Conservation (phyloP, 768 basidiomycete genomes). For the Lactarius trivialis region DNA sequence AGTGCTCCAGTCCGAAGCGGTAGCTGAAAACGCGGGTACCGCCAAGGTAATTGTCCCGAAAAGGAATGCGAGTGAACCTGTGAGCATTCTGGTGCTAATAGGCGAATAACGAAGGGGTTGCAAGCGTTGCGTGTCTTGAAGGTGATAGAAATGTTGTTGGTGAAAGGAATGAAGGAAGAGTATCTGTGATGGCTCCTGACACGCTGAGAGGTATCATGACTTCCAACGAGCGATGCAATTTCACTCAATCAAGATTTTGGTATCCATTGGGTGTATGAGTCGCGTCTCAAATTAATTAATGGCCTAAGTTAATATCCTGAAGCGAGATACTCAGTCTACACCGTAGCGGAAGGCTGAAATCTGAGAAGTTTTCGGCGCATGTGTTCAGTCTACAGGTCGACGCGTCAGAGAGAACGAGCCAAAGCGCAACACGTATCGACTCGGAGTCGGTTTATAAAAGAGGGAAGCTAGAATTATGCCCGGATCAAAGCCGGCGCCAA, state of each 20-base stretch:
- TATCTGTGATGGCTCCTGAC: neutral
- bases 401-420: neutral
- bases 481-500: neutral
- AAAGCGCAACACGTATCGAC: neutral
- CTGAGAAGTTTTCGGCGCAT: neutral
- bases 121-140: conserved; percentile 2
- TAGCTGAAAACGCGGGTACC: conserved; percentile 31
- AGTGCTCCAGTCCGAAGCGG: conserved; percentile 44
- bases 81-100: neutral
- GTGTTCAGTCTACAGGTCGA: neutral
- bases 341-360: neutral
- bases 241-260: conserved; percentile 10
- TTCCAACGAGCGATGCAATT: neutral
- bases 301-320: neutral
- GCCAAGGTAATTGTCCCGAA: conserved; percentile 5
- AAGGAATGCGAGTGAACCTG: neutral
- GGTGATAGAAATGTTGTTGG: conserved; percentile 1
- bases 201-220: neutral
- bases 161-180: neutral
- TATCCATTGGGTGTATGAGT: neutral
- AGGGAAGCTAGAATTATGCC: neutral
- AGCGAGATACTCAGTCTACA: neutral
- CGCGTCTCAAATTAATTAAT: neutral
- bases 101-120: neutral
- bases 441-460: neutral